Base-by-base conservation (phyloP, 768 basidiomycete species). In the Suillus lakei region DNA sequence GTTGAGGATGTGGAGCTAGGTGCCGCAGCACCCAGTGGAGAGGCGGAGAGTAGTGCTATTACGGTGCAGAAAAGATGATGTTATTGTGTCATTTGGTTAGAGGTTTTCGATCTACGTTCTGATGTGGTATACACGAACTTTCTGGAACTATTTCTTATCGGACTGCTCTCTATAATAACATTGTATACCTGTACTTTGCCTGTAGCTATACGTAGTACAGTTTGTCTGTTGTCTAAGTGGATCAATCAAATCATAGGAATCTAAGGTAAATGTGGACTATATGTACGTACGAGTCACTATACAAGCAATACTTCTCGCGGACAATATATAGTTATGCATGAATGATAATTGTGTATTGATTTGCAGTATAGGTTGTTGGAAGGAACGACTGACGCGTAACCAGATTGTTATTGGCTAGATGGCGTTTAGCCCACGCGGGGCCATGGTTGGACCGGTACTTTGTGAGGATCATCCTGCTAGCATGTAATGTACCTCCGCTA, bases 1-100 rank as follows among this genome's bases (percentile, higher is more conserved):
- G 69, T 82, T 3, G 83, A 82, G 64, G 67, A 80, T 64, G 75
- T 83, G 44, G 68, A 60, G 38, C 39, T 61, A 41, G 61, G 32
- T 23, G 18, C 21, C 1, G 30, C 39, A 23, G 16, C 48, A 60
- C n/a, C 13, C 41, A 62, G 41, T 8, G 30, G 28, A 32, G 59
- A 36, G 15, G 58, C 23, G 23, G 26, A 15, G 30, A 26, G 18
- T 30, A 61, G n/a, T 63, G 26, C 56, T n/a, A 10, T 23, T n/a
- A 23, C 4, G 26, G 1, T 23, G 61, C 55, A 44, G 36, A 36
- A 15, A 21, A 41, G 30, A 46, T 64, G 30, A 60, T 38, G 26
- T 36, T 36, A 50, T 50, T 23, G 26, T 23, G 26, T 50, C n/a
- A 50, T 15, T 23, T 38, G 26, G 26, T 28, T 28, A 39, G 39